Evolutionary conservation across 2,329 filamentous ascomycete species (phyloP).

Genomic region (Pseudocercospora vitis): DNA sequence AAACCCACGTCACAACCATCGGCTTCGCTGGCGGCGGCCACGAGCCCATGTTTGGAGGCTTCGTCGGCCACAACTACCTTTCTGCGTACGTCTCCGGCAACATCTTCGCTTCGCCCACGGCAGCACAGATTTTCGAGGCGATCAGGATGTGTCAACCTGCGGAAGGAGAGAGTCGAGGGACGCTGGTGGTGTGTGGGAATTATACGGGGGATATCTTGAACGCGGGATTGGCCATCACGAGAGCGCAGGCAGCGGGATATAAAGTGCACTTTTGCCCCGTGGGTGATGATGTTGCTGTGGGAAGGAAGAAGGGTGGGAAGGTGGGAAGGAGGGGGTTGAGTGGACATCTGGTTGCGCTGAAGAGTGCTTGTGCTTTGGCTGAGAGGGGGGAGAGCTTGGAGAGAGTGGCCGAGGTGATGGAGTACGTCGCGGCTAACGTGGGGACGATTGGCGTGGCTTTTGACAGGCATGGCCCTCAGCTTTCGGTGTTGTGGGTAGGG

Average conservation of each 20-base stretch:
- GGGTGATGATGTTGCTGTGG: conserved; percentile 66
- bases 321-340: conserved; percentile 64
- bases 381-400: conserved; percentile 36
- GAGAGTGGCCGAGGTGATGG: conserved; percentile 40
- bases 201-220: conserved; percentile 66
- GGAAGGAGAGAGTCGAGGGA: conserved; percentile 46
- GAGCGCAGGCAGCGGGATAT: conserved; percentile 56
- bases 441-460: conserved; percentile 41
- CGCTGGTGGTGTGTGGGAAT: conserved; percentile 63
- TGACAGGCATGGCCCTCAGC: conserved; percentile 36
- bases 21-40: conserved; percentile 42
- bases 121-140: conserved; percentile 62
- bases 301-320: conserved; percentile 54
- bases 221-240: conserved; percentile 61
- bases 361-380: conserved; percentile 59
- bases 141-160: conserved; percentile 56
- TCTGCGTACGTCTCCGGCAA: conserved; percentile 61
- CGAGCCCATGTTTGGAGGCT: conserved; percentile 64
- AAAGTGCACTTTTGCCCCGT: conserved; percentile 60
- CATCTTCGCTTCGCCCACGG: conserved; percentile 64
- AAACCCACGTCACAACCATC: conserved; percentile 39
- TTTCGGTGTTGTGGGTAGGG: not conserved
- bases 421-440: conserved; percentile 40
- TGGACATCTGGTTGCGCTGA: conserved; percentile 61
- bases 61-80: conserved; percentile 63